These are phyloP conservation scores for Amylocystis lapponica DNA, from an alignment of 768 basidiomycete species.

Conservation along the genomic window DNA sequence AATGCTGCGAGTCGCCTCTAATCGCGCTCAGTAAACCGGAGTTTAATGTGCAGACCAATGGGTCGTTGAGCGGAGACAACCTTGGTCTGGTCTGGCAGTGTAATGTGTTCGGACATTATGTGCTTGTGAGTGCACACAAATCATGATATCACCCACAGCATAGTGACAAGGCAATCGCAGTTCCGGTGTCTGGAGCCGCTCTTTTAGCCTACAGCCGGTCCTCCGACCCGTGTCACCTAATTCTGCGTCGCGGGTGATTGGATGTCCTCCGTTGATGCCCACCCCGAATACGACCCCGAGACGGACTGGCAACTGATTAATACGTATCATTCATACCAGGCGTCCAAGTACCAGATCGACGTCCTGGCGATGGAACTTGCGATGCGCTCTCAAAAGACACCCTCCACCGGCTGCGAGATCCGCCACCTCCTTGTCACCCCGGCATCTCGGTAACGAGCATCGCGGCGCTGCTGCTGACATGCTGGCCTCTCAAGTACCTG, in stretches of 20 bases:
- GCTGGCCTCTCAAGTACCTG: slow-evolving; percentile 37
- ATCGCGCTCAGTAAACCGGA: slow-evolving; percentile 45
- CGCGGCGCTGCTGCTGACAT: slow-evolving; percentile 38
- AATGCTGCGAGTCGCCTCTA: slow-evolving; percentile 43
- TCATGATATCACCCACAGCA: no score
- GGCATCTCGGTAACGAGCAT: slow-evolving; percentile 68
- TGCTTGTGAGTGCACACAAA: slow-evolving; percentile 47
- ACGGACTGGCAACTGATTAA: slow-evolving; percentile 70
- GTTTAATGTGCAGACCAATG: slow-evolving; percentile 52
- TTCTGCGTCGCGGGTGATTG: no score
- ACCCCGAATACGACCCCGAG: slow-evolving; percentile 47
- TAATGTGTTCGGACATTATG: slow-evolving; percentile 79
- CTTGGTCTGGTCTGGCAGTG: slow-evolving; percentile 82
- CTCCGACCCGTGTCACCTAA: no score
- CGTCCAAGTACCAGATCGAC: slow-evolving; percentile 74
- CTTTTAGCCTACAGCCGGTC: no score
- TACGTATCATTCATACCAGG: slow-evolving; percentile 62
- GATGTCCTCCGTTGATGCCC: slow-evolving; percentile 70
- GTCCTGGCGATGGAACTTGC: slow-evolving; percentile 48
- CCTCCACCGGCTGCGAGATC: slow-evolving; percentile 9
- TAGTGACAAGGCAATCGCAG: not conserved
- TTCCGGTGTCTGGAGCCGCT: no score
- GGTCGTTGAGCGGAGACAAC: slow-evolving; percentile 59
- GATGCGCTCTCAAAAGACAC: not conserved
- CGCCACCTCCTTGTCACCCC: slow-evolving; percentile 67